Conservation (phyloP, 768 basidiomycete species). For the Cubamyces lactineus region DNA sequence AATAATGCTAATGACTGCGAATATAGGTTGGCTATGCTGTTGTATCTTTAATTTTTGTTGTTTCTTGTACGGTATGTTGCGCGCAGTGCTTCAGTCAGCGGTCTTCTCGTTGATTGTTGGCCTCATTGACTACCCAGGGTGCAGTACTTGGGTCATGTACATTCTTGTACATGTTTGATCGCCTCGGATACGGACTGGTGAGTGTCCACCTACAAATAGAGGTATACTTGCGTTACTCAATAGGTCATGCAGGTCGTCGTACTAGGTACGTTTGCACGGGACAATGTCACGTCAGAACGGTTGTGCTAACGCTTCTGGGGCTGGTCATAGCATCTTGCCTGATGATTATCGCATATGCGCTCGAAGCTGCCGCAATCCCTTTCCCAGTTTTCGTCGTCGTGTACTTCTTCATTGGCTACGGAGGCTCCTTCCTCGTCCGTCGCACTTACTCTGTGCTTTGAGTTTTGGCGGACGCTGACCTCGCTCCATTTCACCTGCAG, state of each 20-base stretch:
- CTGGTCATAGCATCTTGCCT: slow-evolving; percentile 45
- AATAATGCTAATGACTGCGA: no score
- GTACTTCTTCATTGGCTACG: slow-evolving; percentile 51
- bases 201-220: background rate
- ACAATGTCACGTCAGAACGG: no score
- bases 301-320: no score
- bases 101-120: background rate
- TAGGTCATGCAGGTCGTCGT: slow-evolving; percentile 1
- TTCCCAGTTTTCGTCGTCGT: slow-evolving; percentile 64
- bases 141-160: slow-evolving; percentile 48
- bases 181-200: slow-evolving; percentile 52
- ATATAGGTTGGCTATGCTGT: slow-evolving; percentile 53
- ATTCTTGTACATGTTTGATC: slow-evolving; percentile 49
- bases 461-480: background rate
- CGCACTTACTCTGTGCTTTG: background rate
- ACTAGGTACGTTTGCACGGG: background rate
- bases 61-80: slow-evolving; percentile 41
- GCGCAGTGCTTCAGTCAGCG: background rate
- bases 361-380: slow-evolving; percentile 59
- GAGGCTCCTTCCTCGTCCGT: slow-evolving; percentile 33
- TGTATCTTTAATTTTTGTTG: slow-evolving; percentile 64
- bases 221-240: no score
- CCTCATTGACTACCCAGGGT: slow-evolving; percentile 36
- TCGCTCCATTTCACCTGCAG: slow-evolving; percentile 35
- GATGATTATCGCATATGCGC: slow-evolving; percentile 56